Percentiles rank a stretch among this genome's conserved stretches.
These are phyloP conservation scores for Viridothelium virens DNA, from an alignment of 495 filamentous ascomycete species.

Conservation along the genomic window DNA sequence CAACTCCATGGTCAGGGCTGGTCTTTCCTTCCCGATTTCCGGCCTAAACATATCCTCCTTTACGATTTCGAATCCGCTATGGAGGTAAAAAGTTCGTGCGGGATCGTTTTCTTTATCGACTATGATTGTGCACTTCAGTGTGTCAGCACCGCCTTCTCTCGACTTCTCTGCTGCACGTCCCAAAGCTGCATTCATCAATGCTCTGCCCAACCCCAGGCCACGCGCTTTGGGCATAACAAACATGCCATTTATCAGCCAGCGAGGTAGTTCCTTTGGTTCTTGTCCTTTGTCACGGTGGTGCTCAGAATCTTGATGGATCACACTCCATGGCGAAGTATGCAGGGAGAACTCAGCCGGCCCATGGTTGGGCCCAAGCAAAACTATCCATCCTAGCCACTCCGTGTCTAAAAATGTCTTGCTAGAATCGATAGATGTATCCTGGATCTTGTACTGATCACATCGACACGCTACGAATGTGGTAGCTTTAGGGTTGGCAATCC, in stretches of 20 bases:
- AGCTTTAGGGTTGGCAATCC: constrained; percentile 41
- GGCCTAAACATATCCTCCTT: constrained; percentile 20
- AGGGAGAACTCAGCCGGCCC: constrained; percentile 7
- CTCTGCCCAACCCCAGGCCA: constrained; percentile 38
- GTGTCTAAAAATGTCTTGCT: constrained; percentile 18
- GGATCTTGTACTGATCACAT: background rate
- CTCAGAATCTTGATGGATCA: constrained; percentile 15
- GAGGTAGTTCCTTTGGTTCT: constrained; percentile 1
- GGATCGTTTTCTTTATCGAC: constrained; percentile 36
- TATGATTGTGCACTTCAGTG: constrained; percentile 26
- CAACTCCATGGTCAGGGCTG: constrained; percentile 3
- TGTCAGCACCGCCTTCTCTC: constrained; percentile 23
- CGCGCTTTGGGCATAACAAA: constrained; percentile 42
- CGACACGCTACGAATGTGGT: constrained; percentile 40
- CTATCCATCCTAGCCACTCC: constrained; percentile 31
- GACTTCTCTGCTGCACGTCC: constrained; percentile 28
- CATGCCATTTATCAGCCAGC: constrained; percentile 35
- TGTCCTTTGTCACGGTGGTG: constrained; percentile 15
- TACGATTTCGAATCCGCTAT: constrained; percentile 39
- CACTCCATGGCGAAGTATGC: background rate
- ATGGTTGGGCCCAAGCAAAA: constrained; percentile 29
- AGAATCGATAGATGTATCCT: constrained; percentile 20
- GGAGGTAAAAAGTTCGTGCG: constrained; percentile 42
- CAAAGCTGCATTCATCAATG: constrained; percentile 36
- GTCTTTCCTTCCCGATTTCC: constrained; percentile 2